phyloP scores from a whole-genome alignment of 2,329 filamentous ascomycete species.

The Drechslera avenae region DNA sequence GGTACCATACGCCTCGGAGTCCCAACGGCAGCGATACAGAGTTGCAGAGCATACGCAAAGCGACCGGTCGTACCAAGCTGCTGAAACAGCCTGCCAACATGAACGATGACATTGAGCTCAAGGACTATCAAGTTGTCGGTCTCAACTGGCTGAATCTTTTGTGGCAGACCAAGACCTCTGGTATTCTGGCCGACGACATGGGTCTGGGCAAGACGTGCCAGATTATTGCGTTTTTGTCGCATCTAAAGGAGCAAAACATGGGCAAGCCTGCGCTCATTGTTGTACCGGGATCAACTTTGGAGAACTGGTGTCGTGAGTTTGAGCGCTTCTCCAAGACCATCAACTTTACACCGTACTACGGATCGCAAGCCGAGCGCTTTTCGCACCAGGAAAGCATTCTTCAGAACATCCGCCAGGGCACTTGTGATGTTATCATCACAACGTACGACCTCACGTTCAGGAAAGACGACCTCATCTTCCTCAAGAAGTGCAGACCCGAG shows the following conservation, averaged over 20 bases:
- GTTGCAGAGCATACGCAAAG: slow-evolving; percentile 50
- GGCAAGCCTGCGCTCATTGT: slow-evolving; percentile 82
- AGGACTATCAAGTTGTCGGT: slow-evolving; percentile 92
- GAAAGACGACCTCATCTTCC: slow-evolving; percentile 66
- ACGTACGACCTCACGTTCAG: slow-evolving; percentile 70
- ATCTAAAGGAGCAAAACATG: slow-evolving; percentile 72
- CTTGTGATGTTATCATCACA: slow-evolving; percentile 71
- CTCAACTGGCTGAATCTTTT: slow-evolving; percentile 92
- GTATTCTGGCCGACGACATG: slow-evolving; percentile 97
- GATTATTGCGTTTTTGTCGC: slow-evolving; percentile 87
- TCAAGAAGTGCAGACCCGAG: slow-evolving; percentile 61
- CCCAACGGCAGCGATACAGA: slow-evolving; percentile 52
- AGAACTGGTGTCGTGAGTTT: slow-evolving; percentile 96
- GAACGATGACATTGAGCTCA: slow-evolving; percentile 76
- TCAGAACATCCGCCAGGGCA: slow-evolving; percentile 60
- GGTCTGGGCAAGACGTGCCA: slow-evolving; percentile 94
- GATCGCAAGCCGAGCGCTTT: slow-evolving; percentile 68
- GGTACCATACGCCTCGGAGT: slow-evolving; percentile 66
- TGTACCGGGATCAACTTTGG: slow-evolving; percentile 89
- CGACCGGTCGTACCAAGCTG: slow-evolving; percentile 47
- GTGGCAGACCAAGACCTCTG: slow-evolving; percentile 78
- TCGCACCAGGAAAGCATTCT: slow-evolving; percentile 71
- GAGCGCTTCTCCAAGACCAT: slow-evolving; percentile 80
- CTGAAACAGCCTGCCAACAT: slow-evolving; percentile 77
- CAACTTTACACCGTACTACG: slow-evolving; percentile 74